A percentile compares a stretch with the other conserved stretches of the same genome.
phyloP scores from a whole-genome alignment of 495 filamentous ascomycete genomes.

The Neurospora sp. region DNA sequence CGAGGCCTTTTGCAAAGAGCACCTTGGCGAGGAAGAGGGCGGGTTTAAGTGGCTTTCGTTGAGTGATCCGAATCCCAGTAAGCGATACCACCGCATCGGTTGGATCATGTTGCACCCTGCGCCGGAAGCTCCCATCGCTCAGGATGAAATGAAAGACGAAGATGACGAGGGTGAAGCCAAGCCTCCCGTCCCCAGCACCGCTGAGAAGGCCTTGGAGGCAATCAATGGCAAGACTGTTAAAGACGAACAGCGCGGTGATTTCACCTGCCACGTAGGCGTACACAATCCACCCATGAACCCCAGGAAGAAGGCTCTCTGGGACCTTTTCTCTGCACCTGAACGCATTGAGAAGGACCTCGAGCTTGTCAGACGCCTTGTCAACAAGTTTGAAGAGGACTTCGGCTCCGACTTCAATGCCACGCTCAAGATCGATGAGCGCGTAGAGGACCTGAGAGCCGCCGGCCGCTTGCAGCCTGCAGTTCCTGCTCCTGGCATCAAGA shows the following conservation, averaged over 20 bases:
- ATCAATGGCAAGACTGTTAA: constrained; percentile 96
- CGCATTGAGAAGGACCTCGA: constrained; percentile 77
- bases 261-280: constrained; percentile 93
- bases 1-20: constrained; percentile 83
- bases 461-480: constrained; percentile 64
- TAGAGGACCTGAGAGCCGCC: constrained; percentile 64
- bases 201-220: constrained; percentile 78
- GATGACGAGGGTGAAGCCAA: constrained; percentile 37
- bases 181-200: constrained; percentile 40
- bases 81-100: constrained; percentile 94
- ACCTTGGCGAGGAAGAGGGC: constrained; percentile 74
- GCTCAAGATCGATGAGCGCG: constrained; percentile 70
- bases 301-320: constrained; percentile 95
- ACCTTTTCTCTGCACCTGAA: constrained; percentile 85
- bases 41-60: constrained; percentile 87
- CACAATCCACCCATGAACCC: constrained; percentile 79
- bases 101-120: constrained; percentile 92
- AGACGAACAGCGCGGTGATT: constrained; percentile 84
- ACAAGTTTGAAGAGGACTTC: constrained; percentile 74
- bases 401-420: constrained; percentile 61
- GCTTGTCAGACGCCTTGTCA: constrained; percentile 62
- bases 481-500: constrained; percentile 44
- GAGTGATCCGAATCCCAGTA: constrained; percentile 91
- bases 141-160: constrained; percentile 55
- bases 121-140: constrained; percentile 46